These are phyloP conservation scores for Ogataea sp. DNA, from an alignment of 805 yeast genomes.

Conservation along the genomic window DNA sequence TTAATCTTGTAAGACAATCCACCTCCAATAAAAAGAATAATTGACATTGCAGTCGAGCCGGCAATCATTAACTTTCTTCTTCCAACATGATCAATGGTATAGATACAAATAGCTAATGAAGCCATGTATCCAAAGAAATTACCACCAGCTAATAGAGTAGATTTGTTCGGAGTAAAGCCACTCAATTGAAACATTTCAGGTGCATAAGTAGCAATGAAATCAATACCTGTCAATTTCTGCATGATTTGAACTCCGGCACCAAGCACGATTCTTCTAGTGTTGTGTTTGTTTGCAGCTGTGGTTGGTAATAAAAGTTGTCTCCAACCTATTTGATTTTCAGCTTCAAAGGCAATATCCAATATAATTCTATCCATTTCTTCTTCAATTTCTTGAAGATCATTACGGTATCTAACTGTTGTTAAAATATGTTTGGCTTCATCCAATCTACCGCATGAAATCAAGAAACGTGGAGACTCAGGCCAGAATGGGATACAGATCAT, in stretches of 20 bases:
- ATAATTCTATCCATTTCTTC: slow-evolving; percentile 2
- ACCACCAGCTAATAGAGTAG: slow-evolving; percentile 16
- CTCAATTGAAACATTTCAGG: slow-evolving; percentile 31
- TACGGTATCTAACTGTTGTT: background rate
- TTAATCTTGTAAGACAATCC: slow-evolving; percentile 13
- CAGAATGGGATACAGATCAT: slow-evolving; percentile 14
- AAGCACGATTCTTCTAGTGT: slow-evolving; percentile 17
- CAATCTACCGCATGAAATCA: slow-evolving; percentile 29
- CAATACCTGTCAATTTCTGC: slow-evolving; percentile 37
- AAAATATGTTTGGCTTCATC: slow-evolving; percentile 44
- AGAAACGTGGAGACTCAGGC: slow-evolving; percentile 40
- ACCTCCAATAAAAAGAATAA: slow-evolving; percentile 36
- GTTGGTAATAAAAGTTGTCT: slow-evolving; percentile 1
- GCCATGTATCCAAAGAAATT: slow-evolving; percentile 12
- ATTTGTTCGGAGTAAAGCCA: slow-evolving; percentile 20
- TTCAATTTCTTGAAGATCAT: background rate
- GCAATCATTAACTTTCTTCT: slow-evolving; percentile 21
- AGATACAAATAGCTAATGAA: slow-evolving; percentile 19
- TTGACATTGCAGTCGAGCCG: slow-evolving; percentile 24
- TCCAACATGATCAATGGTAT: slow-evolving; percentile 18
- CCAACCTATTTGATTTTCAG: slow-evolving; percentile 2
- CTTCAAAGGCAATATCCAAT: slow-evolving; percentile 1
- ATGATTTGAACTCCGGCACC: slow-evolving; percentile 27
- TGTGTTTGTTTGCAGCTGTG: slow-evolving; percentile 8
- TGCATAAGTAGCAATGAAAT: slow-evolving; percentile 26